Conservation (phyloP, 768 basidiomycete species). For the Leccinum barrowsii region DNA sequence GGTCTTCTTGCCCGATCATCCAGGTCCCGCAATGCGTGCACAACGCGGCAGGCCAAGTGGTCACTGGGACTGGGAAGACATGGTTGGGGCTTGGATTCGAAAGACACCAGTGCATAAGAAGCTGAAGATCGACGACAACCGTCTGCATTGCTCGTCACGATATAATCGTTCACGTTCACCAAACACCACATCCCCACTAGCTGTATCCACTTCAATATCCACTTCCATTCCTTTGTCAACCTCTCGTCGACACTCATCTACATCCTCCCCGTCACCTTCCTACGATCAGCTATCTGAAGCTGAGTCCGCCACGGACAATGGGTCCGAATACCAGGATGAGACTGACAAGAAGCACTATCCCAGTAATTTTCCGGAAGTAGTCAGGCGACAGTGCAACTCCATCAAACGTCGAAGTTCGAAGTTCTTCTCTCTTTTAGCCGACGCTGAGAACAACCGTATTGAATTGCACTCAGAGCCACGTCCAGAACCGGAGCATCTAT, state of each 20-base stretch:
- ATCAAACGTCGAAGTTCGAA: slow-evolving; percentile 24
- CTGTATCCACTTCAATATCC: not conserved
- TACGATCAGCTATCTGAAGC: slow-evolving; percentile 8
- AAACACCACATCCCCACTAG: not conserved
- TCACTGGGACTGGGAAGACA: slow-evolving; percentile 49
- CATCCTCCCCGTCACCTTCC: slow-evolving; percentile 11
- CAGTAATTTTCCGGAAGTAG: slow-evolving; percentile 3
- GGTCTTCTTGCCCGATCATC: slow-evolving; percentile 7
- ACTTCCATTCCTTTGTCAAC: not conserved
- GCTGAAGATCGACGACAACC: slow-evolving; percentile 9
- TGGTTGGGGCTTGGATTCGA: slow-evolving; percentile 43
- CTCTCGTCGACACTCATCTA: not conserved
- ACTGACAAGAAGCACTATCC: slow-evolving; percentile 20
- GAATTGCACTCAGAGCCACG: slow-evolving; percentile 29
- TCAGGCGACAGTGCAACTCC: slow-evolving; percentile 6
- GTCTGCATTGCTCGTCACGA: not conserved
- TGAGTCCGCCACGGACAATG: slow-evolving; percentile 18
- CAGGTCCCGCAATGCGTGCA: slow-evolving; percentile 1
- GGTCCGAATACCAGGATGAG: slow-evolving; percentile 21
- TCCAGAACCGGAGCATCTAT: not conserved
- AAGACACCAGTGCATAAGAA: slow-evolving; percentile 33
- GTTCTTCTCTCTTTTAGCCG: slow-evolving; percentile 39
- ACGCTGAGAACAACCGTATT: slow-evolving; percentile 37
- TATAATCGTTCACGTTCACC: not conserved
- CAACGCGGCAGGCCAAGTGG: slow-evolving; percentile 20